Percentiles rank a stretch among this genome's conserved stretches.
Conservation (phyloP, 2,329 filamentous ascomycete species). For the Stemphylium vesicarium region DNA sequence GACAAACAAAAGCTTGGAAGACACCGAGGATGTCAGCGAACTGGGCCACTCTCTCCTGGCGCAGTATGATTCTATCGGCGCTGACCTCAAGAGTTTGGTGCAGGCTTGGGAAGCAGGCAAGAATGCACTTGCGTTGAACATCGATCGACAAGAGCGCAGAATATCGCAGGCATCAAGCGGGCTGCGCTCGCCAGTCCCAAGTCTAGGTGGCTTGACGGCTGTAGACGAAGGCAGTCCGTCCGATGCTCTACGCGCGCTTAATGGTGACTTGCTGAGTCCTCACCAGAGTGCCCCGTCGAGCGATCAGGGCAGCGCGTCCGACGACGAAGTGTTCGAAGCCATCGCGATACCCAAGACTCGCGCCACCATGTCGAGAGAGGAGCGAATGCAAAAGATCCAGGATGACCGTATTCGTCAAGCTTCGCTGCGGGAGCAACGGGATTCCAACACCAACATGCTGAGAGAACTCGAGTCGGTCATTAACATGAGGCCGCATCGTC, state of each 20-base stretch:
- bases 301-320: slow-evolving; percentile 62
- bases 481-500: slow-evolving; percentile 40
- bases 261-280: slow-evolving; percentile 67
- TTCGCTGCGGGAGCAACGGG: slow-evolving; percentile 72
- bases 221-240: slow-evolving; percentile 62
- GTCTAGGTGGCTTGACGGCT: slow-evolving; percentile 69
- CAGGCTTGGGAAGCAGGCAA: slow-evolving; percentile 68
- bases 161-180: slow-evolving; percentile 60
- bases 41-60: slow-evolving; percentile 79
- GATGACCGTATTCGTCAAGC: slow-evolving; percentile 82
- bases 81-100: slow-evolving; percentile 71
- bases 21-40: slow-evolving; percentile 71
- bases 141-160: slow-evolving; percentile 76
- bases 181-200: slow-evolving; percentile 55
- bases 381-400: slow-evolving; percentile 84
- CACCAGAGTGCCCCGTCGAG: slow-evolving; percentile 48
- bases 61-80: slow-evolving; percentile 94
- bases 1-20: slow-evolving; percentile 78
- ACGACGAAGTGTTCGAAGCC: slow-evolving; percentile 88
- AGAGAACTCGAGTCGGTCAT: slow-evolving; percentile 93
- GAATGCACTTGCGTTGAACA: slow-evolving; percentile 78
- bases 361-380: slow-evolving; percentile 78
- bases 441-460: slow-evolving; percentile 88
- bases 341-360: slow-evolving; percentile 74
- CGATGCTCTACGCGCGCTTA: slow-evolving; percentile 79